phyloP scores from a whole-genome alignment of 2,329 filamentous ascomycete species.

The Ophiocordyceps sinensis region DNA sequence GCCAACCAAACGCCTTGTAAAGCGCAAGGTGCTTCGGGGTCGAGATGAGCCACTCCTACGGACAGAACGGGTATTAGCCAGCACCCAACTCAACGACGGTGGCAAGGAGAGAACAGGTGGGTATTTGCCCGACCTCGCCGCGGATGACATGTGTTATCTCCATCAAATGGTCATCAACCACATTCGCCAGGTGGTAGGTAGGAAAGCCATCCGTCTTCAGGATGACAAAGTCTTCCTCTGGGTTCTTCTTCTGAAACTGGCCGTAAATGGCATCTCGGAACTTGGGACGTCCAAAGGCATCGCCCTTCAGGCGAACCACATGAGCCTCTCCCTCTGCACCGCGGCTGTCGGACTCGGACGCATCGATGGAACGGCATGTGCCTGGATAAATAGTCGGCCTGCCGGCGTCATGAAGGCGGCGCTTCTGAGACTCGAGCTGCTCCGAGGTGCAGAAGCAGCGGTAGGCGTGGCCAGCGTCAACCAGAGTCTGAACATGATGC shows the following conservation, averaged over 20 bases:
- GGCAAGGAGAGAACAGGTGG: neutral
- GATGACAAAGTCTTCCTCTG: conserved; percentile 71
- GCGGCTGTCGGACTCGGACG: conserved; percentile 54
- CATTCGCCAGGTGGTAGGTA: conserved; percentile 95
- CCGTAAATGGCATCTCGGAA: conserved; percentile 76
- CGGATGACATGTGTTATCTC: conserved; percentile 89
- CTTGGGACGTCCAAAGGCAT: conserved; percentile 36
- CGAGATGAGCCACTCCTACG: conserved; percentile 84
- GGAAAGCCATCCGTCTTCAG: conserved; percentile 85
- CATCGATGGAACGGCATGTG: conserved; percentile 54
- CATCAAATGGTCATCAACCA: conserved; percentile 94
- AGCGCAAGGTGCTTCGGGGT: conserved; percentile 60
- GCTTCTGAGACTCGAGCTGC: conserved; percentile 52
- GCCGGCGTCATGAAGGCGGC: conserved; percentile 40
- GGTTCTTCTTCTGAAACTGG: conserved; percentile 36
- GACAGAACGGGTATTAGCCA: neutral
- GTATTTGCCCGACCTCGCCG: conserved; percentile 44
- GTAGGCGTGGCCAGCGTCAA: conserved; percentile 65
- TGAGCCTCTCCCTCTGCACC: conserved; percentile 56
- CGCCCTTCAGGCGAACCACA: conserved; percentile 62
- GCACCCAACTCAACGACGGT: neutral
- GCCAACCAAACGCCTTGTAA: conserved; percentile 68
- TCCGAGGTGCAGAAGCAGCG: conserved; percentile 80
- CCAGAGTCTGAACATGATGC: conserved; percentile 51
- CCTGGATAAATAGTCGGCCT: conserved; percentile 37